A percentile compares a stretch with the other conserved stretches of the same genome.
Conservation (phyloP, 2,329 filamentous ascomycete genomes). For the Setomelanomma holmii region DNA sequence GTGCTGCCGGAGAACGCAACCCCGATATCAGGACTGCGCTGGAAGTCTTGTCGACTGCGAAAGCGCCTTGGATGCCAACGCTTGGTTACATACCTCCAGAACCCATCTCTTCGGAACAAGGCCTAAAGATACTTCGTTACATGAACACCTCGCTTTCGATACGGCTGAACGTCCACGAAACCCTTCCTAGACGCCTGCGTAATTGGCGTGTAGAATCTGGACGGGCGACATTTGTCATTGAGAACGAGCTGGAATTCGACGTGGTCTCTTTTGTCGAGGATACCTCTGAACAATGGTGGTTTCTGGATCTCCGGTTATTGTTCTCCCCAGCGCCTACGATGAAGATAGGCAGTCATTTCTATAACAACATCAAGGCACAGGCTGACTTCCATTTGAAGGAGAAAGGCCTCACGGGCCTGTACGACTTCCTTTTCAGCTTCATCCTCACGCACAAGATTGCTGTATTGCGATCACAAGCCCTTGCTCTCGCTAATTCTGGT, state of each 20-base stretch:
- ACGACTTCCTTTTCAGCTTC: conserved; percentile 85
- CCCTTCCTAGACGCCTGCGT: conserved; percentile 78
- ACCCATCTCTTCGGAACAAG: conserved; percentile 72
- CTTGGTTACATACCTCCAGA: conserved; percentile 80
- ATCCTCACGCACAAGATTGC: conserved; percentile 89
- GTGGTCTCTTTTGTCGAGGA: conserved; percentile 89
- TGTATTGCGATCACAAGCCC: conserved; percentile 79
- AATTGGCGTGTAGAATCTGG: conserved; percentile 82
- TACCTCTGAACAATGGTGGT: conserved; percentile 84
- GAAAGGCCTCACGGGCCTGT: conserved; percentile 80
- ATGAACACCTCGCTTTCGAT: conserved; percentile 84
- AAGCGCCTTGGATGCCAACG: conserved; percentile 79
- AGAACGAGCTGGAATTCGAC: conserved; percentile 89
- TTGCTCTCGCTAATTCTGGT: conserved; percentile 69
- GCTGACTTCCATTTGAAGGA: conserved; percentile 74
- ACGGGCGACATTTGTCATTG: conserved; percentile 86
- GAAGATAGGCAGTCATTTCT: conserved; percentile 64
- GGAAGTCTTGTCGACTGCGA: conserved; percentile 80
- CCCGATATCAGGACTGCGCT: conserved; percentile 91
- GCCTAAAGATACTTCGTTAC: conserved; percentile 77
- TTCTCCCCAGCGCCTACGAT: conserved; percentile 74
- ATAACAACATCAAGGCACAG: conserved; percentile 70
- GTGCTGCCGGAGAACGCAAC: conserved; percentile 78
- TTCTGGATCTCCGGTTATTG: conserved; percentile 87
- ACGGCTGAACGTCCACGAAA: conserved; percentile 84